Evolutionary conservation across 768 basidiomycete genomes (phyloP).

Genomic region (Chiua virens): DNA sequence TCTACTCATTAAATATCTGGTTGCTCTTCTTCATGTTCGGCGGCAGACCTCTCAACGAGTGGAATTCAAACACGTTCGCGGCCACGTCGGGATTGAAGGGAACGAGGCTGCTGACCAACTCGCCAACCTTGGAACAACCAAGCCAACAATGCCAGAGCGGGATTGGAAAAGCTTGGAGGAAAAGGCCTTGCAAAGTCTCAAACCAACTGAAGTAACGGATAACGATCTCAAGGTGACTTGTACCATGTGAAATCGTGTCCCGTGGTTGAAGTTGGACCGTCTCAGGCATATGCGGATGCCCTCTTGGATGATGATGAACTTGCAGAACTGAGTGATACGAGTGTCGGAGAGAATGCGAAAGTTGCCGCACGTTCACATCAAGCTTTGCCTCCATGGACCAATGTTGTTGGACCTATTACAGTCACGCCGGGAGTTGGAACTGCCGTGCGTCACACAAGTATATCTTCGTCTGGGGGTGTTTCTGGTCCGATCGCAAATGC

Average conservation of each 20-base stretch:
- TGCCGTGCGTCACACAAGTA: not conserved
- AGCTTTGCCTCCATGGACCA: not conserved
- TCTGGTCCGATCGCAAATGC: not conserved
- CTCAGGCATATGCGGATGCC: slow-evolving; percentile 36
- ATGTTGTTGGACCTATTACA: not conserved
- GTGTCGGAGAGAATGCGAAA: not conserved
- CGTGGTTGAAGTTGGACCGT: slow-evolving; percentile 4
- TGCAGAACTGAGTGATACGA: slow-evolving; percentile 16
- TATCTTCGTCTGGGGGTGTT: not conserved
- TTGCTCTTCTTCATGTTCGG: slow-evolving; percentile 59
- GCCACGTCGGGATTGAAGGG: slow-evolving; percentile 73
- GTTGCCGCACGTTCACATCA: not conserved
- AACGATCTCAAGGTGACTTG: slow-evolving; percentile 21
- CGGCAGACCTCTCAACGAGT: slow-evolving; percentile 53
- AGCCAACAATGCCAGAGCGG: slow-evolving; percentile 44
- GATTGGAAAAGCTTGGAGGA: slow-evolving; percentile 51
- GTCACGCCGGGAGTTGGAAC: not conserved
- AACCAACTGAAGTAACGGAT: not conserved
- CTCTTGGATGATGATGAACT: slow-evolving; percentile 37
- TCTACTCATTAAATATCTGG: slow-evolving; percentile 67
- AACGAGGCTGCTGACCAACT: slow-evolving; percentile 86
- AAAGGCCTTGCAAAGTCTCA: slow-evolving; percentile 10
- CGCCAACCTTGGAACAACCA: slow-evolving; percentile 57
- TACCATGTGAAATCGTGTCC: not conserved
- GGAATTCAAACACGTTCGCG: slow-evolving; percentile 69